Conservation (phyloP, 805 yeast genomes). For the Limtongia smithiae region DNA sequence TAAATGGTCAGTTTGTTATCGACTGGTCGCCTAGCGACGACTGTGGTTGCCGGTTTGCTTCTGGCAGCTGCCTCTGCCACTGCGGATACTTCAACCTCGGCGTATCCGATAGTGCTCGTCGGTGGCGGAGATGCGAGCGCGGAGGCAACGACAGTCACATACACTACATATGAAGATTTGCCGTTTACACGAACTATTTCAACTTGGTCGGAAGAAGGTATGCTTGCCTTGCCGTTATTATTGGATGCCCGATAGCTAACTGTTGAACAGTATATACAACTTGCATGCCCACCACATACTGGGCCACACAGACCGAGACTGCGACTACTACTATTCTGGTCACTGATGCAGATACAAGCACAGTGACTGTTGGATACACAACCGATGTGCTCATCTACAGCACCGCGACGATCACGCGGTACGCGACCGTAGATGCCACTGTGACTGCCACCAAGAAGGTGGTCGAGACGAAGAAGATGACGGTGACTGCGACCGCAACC, state of each 20-base stretch:
- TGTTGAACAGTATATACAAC: neutral
- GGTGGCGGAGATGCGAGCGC: slow-evolving; percentile 13
- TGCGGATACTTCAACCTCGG: neutral
- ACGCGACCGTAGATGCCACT: slow-evolving; percentile 6
- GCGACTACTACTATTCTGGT: slow-evolving; percentile 9
- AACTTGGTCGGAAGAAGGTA: neutral
- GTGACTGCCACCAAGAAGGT: neutral
- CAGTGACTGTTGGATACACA: neutral
- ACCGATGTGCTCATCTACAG: neutral
- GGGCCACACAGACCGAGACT: neutral
- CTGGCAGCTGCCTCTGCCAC: slow-evolving; percentile 3
- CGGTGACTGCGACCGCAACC: neutral
- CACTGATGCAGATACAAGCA: neutral
- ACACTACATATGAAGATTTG: no score
- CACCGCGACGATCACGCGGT: slow-evolving; percentile 7
- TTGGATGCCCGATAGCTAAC: neutral
- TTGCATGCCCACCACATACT: neutral
- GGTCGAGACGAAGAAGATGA: neutral
- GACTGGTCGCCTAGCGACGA: neutral
- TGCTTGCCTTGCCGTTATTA: neutral
- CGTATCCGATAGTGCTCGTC: slow-evolving; percentile 20
- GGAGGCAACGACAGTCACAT: slow-evolving; percentile 1
- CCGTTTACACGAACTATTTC: neutral
- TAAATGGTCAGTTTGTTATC: no score
- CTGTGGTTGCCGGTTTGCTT: slow-evolving; percentile 1